phyloP scores from a whole-genome alignment of 768 basidiomycete species.

The Rhizopogon vesiculosus region DNA sequence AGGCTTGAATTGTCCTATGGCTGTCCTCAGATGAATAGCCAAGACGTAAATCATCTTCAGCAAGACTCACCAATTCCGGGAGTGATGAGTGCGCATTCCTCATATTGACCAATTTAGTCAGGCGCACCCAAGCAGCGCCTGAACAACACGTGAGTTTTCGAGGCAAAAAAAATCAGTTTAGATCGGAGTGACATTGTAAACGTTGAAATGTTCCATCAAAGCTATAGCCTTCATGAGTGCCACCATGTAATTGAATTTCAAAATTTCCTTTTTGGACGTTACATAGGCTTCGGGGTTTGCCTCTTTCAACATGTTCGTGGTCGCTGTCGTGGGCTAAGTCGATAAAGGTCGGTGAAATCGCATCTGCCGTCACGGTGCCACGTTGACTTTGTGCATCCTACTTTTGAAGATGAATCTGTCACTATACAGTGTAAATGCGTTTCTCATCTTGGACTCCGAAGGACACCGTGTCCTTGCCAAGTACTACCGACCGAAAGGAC shows the following conservation, averaged over 20 bases:
- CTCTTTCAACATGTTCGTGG: not conserved
- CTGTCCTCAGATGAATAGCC: conserved; percentile 23
- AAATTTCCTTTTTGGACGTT: conserved; percentile 14
- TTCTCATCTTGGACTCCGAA: conserved; percentile 92
- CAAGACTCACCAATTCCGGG: conserved; percentile 44
- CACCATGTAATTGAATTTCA: conserved; percentile 6
- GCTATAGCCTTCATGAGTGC: no score
- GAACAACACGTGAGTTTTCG: conserved; percentile 40
- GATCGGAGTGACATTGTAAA: conserved; percentile 22
- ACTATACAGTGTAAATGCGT: conserved; percentile 81
- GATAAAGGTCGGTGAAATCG: not conserved
- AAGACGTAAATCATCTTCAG: not conserved
- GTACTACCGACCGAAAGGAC: conserved; percentile 80
- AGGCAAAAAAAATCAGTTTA: conserved; percentile 50
- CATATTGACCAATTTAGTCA: conserved; percentile 50
- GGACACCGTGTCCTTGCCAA: conserved; percentile 94
- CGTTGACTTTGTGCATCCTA: not conserved
- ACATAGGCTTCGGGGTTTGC: not conserved
- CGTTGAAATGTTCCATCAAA: conserved; percentile 11
- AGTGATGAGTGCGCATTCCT: conserved; percentile 49
- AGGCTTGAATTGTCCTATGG: conserved; percentile 29
- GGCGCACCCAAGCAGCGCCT: conserved; percentile 36
- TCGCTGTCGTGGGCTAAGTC: not conserved
- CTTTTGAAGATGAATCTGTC: conserved; percentile 59
- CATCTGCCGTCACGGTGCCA: not conserved